Conservation (phyloP, 345 rosid genomes). For the Arabidopsis thaliana region TAIR10.1 NC_003071.7:1892001-1892500, state of each 20-base stretch:
- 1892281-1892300: constrained; percentile 38
- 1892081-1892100: constrained; percentile 54
- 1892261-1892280: background rate
- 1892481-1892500: constrained; percentile 5
- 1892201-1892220: constrained; percentile 60
- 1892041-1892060: background rate
- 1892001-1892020: background rate
- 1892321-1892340: constrained; percentile 60
- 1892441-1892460: constrained; percentile 52
- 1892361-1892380: constrained; percentile 59
- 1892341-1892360: constrained; percentile 73
- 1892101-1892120: constrained; percentile 56
- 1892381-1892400: constrained; percentile 58
- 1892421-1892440: constrained; percentile 50
- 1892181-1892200: constrained; percentile 66
- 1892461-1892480: constrained; percentile 55
- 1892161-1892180: constrained; percentile 61
- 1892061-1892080: constrained; percentile 54
- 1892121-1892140: constrained; percentile 62
- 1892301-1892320: constrained; percentile 52
- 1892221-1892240: background rate
- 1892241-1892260: background rate
- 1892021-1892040: background rate
- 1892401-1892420: constrained; percentile 55
- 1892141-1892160: constrained; percentile 46